Percentiles rank a stretch among this genome's conserved stretches.
These are phyloP conservation scores for Schrenkiella parvula DNA, from an alignment of 345 rosid species.

Conservation along the genomic window DNA sequence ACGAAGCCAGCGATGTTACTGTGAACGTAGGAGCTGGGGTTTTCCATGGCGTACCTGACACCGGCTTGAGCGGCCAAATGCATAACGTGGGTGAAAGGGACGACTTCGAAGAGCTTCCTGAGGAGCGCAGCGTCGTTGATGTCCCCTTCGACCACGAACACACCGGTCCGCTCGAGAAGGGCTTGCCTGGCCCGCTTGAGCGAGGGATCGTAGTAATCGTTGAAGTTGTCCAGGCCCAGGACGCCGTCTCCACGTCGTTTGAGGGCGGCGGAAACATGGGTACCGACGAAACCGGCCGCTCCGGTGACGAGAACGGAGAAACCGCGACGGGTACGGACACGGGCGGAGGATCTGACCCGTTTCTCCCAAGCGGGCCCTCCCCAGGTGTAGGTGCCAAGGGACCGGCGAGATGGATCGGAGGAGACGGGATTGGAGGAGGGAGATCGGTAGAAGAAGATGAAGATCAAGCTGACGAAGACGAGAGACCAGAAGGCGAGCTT, in stretches of 20 bases:
- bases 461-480: constrained; percentile 64
- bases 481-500: constrained; percentile 93
- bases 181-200: constrained; percentile 41
- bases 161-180: constrained; percentile 39
- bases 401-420: constrained; percentile 36
- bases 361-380: constrained; percentile 41
- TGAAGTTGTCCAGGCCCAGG: constrained; percentile 52
- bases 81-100: constrained; percentile 54
- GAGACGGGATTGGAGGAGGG: constrained; percentile 49
- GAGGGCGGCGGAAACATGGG: constrained; percentile 45
- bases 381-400: constrained; percentile 29
- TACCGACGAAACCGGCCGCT: constrained; percentile 58
- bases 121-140: constrained; percentile 39
- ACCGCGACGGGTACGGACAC: constrained; percentile 35
- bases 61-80: constrained; percentile 57
- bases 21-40: constrained; percentile 45
- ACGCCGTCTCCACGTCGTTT: constrained; percentile 52
- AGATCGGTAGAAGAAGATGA: constrained; percentile 81
- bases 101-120: constrained; percentile 41
- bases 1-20: constrained; percentile 53
- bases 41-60: constrained; percentile 50
- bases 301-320: constrained; percentile 49
- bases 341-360: constrained; percentile 37
- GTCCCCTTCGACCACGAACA: constrained; percentile 46
- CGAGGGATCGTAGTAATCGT: constrained; percentile 46